Base-by-base conservation (phyloP, 805 yeast species). In the Candida vaughaniae region DNA sequence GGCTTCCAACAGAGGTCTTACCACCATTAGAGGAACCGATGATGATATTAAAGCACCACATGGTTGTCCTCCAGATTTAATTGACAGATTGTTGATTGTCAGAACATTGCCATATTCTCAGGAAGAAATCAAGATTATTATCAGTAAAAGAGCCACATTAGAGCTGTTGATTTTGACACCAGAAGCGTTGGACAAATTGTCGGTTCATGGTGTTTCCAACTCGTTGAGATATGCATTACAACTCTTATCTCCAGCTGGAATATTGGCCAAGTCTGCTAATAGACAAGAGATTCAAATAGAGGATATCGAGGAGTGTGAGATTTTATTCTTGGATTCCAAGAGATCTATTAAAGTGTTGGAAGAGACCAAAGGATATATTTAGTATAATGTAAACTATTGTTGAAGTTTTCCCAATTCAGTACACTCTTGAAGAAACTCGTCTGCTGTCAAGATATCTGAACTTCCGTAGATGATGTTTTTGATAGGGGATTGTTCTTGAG, bases 1-100 rank as follows among this genome's bases (percentile, higher is more conserved):
- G 59, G 99, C 99, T 23, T 88, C 98, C 5, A 93, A 93, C 66
- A 78, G 97, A 60, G 99, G 99, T 41, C 70, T 87, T 69, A 85
- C 96, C 6, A 79, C 88, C 2, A 85, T 95, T 17, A 78, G 95
- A 51, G 99, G 99, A 29, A 84, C 96, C 5, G 82, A 74, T 20
- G 86, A 80, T 42, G 95, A 84, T 52, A 72, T 80, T 32, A 76
- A 76, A 42, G 82, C 96, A 14, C 97, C 99, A 30, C 99, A 93
- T 59, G 99, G 99, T 25, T 80, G 91, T 46, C 99, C 99, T 20
- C 84, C 95, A 9, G 99, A 93, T 68, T 74, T 93, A 57, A 72
- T 90, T 43, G 99, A 93, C 64, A 73, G 99, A 49, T 70, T 91
- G 46, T 78, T 93, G 51, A 93, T 93, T 54, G 89, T 93, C 31